Percentiles rank a stretch among this genome's conserved stretches.
Conservation (phyloP, 2,329 filamentous ascomycete species). For the Trichoderma guizhouense region DNA sequence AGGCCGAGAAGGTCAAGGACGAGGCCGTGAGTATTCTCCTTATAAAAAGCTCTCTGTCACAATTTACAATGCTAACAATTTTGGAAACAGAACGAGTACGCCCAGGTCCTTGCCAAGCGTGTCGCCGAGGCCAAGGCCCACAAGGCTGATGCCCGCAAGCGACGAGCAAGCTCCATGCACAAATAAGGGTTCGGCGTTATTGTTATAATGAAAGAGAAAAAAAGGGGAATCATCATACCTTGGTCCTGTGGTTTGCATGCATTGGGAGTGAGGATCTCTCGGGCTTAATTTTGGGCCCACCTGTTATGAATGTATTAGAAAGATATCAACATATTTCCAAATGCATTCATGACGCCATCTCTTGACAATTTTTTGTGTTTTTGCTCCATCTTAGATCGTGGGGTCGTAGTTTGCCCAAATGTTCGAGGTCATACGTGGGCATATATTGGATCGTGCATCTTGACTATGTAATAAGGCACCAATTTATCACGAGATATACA, state of each 20-base stretch:
- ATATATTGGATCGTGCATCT: not conserved
- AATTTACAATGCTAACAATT: constrained; percentile 33
- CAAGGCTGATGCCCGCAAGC: constrained; percentile 93
- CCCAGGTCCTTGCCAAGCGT: constrained; percentile 93
- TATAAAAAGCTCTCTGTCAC: constrained; percentile 30
- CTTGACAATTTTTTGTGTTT: not conserved
- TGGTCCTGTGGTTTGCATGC: constrained; percentile 41
- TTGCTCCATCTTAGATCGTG: not conserved
- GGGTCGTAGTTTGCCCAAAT: not conserved
- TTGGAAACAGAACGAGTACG: constrained; percentile 85
- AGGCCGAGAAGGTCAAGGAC: constrained; percentile 95
- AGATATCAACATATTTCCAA: constrained; percentile 35
- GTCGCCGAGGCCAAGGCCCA: constrained; percentile 92
- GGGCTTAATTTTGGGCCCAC: constrained; percentile 29
- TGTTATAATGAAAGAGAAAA: constrained; percentile 29
- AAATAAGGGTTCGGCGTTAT: constrained; percentile 58
- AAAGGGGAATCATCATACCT: constrained; percentile 33
- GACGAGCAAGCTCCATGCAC: constrained; percentile 91
- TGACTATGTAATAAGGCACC: not conserved
- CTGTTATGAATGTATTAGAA: constrained; percentile 38
- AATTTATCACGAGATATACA: not conserved
- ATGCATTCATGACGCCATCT: constrained; percentile 27
- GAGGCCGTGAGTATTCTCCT: constrained; percentile 74
- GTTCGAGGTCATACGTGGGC: not conserved
- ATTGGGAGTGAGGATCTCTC: constrained; percentile 38